These are phyloP conservation scores for Entonaema liquescens DNA, from an alignment of 495 filamentous ascomycete genomes.

Conservation along the genomic window DNA sequence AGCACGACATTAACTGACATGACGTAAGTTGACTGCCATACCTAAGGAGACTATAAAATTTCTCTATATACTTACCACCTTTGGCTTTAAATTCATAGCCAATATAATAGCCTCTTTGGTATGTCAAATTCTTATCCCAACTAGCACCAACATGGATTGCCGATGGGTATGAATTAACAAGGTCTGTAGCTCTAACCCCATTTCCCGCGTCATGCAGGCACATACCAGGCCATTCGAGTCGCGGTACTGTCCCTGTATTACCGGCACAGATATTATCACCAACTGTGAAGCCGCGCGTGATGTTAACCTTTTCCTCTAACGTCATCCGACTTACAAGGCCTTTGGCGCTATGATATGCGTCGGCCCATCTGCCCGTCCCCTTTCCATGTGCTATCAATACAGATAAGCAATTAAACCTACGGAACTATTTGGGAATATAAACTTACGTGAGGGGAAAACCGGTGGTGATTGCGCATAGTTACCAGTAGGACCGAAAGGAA, in stretches of 20 bases:
- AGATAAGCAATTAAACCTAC: slow-evolving; percentile 27
- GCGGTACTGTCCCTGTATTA: slow-evolving; percentile 58
- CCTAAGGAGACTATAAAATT: neutral
- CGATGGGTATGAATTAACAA: slow-evolving; percentile 66
- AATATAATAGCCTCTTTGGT: slow-evolving; percentile 60
- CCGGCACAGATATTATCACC: slow-evolving; percentile 58
- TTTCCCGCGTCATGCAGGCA: slow-evolving; percentile 71
- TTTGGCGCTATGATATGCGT: slow-evolving; percentile 49
- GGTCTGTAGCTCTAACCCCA: slow-evolving; percentile 66
- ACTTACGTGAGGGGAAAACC: slow-evolving; percentile 63
- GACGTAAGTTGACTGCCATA: slow-evolving; percentile 49
- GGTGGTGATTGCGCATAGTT: slow-evolving; percentile 58
- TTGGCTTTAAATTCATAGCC: slow-evolving; percentile 67
- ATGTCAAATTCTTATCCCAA: slow-evolving; percentile 62
- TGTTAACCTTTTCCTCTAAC: slow-evolving; percentile 49
- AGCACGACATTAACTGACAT: slow-evolving; percentile 75
- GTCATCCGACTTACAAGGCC: slow-evolving; percentile 50
- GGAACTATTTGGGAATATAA: neutral
- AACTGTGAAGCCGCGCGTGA: slow-evolving; percentile 52
- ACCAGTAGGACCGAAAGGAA: neutral
- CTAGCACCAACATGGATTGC: slow-evolving; percentile 68
- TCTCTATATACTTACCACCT: slow-evolving; percentile 49
- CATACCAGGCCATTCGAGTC: slow-evolving; percentile 67
- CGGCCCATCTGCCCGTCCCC: slow-evolving; percentile 53
- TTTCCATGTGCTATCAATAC: slow-evolving; percentile 54